Percentiles rank a stretch among this genome's conserved stretches.
Evolutionary conservation across 169 alveolate genomes (phyloP).

Genomic region (Babesia ovis): DNA sequence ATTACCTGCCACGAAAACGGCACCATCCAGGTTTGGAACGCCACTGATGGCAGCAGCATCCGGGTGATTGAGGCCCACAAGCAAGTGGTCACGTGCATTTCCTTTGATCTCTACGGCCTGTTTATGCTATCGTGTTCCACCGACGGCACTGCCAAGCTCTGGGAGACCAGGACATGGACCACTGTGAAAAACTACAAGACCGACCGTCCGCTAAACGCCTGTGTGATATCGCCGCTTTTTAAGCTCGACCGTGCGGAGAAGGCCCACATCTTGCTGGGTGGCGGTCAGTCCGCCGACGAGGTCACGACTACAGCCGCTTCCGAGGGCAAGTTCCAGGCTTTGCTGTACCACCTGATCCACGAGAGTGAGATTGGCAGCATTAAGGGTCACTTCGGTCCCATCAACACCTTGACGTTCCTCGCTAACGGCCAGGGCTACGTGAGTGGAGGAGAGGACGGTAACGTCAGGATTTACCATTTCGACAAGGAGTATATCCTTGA

Average conservation of each 20-base stretch:
- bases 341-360: slow-evolving; percentile 87
- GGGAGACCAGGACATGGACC: slow-evolving; percentile 83
- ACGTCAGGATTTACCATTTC: slow-evolving; percentile 89
- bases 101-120: slow-evolving; percentile 82
- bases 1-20: slow-evolving; percentile 89
- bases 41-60: slow-evolving; percentile 75
- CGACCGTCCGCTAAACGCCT: slow-evolving; percentile 86
- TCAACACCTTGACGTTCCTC: slow-evolving; percentile 87
- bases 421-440: slow-evolving; percentile 92
- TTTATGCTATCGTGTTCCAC: slow-evolving; percentile 85
- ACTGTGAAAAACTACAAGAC: slow-evolving; percentile 79
- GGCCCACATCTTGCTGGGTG: slow-evolving; percentile 86
- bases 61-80: slow-evolving; percentile 81
- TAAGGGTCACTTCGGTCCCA: slow-evolving; percentile 95
- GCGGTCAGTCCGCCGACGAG: slow-evolving; percentile 89
- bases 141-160: slow-evolving; percentile 86
- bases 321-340: slow-evolving; percentile 93
- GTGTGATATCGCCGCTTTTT: slow-evolving; percentile 85
- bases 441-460: slow-evolving; percentile 95
- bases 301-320: slow-evolving; percentile 88
- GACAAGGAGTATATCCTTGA: slow-evolving; percentile 89
- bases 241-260: slow-evolving; percentile 69
- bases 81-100: slow-evolving; percentile 80
- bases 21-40: slow-evolving; percentile 76
- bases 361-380: slow-evolving; percentile 90